Evolutionary conservation across 2,329 filamentous ascomycete genomes (phyloP).

Genomic region (Claviceps pazoutovae): DNA sequence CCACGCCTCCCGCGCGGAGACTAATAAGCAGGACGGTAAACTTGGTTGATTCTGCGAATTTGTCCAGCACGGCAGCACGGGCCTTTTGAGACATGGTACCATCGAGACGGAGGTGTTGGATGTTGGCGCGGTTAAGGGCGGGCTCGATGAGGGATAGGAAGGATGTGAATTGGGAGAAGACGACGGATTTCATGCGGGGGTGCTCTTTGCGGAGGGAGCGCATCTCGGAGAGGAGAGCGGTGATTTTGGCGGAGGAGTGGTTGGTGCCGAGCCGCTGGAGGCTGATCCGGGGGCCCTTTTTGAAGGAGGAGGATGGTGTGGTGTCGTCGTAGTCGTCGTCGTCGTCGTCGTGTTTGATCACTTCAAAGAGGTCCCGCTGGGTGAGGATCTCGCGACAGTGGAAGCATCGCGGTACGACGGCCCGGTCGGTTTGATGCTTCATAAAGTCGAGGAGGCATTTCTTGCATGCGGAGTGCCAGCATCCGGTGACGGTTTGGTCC

Average conservation of each 20-base stretch:
- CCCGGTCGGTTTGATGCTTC: conserved; percentile 67
- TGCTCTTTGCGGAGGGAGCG: conserved; percentile 51
- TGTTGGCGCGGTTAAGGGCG: conserved; percentile 55
- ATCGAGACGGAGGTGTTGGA: conserved; percentile 77
- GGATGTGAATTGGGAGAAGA: conserved; percentile 96
- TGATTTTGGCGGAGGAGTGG: conserved; percentile 78
- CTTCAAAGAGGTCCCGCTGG: conserved; percentile 77
- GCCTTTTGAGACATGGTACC: conserved; percentile 79
- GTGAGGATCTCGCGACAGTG: conserved; percentile 78
- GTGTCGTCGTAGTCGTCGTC: conserved; percentile 34
- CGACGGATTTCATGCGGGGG: conserved; percentile 68
- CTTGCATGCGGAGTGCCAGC: conserved; percentile 96
- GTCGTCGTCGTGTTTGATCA: conserved; percentile 66
- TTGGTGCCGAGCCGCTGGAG: conserved; percentile 46
- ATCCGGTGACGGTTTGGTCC: conserved; percentile 85
- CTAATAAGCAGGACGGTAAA: conserved; percentile 71
- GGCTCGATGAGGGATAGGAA: conserved; percentile 87
- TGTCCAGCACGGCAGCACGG: conserved; percentile 60
- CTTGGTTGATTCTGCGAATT: conserved; percentile 48
- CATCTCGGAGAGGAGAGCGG: conserved; percentile 62
- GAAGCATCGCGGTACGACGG: conserved; percentile 69
- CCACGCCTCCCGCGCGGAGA: conserved; percentile 81
- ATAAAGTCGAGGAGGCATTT: conserved; percentile 85
- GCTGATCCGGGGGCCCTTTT: conserved; percentile 34
- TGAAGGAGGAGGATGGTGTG: conserved; percentile 14